Evolutionary conservation across 202 grass and related monocot species (phyloP), one percentile per base, ranked within the genome.

Genomic region (Dendrocalamus latiflorus): DNA sequence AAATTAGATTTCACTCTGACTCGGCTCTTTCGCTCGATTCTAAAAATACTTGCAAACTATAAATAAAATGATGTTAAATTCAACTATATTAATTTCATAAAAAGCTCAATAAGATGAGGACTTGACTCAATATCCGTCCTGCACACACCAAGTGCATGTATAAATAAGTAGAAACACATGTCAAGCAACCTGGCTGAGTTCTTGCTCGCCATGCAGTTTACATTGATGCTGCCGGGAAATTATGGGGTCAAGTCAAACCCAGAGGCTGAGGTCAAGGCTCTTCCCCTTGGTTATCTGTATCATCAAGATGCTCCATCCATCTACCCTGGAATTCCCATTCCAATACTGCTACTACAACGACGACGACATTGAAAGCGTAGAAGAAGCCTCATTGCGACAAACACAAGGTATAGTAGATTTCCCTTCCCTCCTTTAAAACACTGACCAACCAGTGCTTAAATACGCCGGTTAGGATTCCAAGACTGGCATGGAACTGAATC

Each of bases 401-500:
- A 26, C n/a, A 64, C 56, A 42, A 9, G 10, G 80, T 39, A 68
- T 6, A 41, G 22, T 85, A 28, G 34, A 61, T 58, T 38, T 69
- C n/a, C n/a, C n/a, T n/a, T n/a, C n/a, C 4, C 11, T 72, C 26
- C 61, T 67, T 66, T 12, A 73, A 48, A 15, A 47, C 36, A 30
- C 14, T 28, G 80, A 5, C 26, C 20, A 74, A 13, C 0, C 11
- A 16, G 55, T 1, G 60, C 48, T 86, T 80, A 37, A 74, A 74
- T 37, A 44, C 74, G 41, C 53, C 20, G 14, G 20, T 69, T 60
- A 34, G 70, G 43, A 66, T 37, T 8, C 61, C 8, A 25, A 41
- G 24, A 60, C 16, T 41, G 61, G n/a, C 66, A 48, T 21, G 15
- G 24, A 57, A 77, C 67, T 88, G 57, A 83, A 88, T 88, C 58